Percentiles rank a stretch among this genome's conserved stretches.
Evolutionary conservation across 2,329 filamentous ascomycete genomes (phyloP).

Genomic region (Bipolaris sorokiniana): DNA sequence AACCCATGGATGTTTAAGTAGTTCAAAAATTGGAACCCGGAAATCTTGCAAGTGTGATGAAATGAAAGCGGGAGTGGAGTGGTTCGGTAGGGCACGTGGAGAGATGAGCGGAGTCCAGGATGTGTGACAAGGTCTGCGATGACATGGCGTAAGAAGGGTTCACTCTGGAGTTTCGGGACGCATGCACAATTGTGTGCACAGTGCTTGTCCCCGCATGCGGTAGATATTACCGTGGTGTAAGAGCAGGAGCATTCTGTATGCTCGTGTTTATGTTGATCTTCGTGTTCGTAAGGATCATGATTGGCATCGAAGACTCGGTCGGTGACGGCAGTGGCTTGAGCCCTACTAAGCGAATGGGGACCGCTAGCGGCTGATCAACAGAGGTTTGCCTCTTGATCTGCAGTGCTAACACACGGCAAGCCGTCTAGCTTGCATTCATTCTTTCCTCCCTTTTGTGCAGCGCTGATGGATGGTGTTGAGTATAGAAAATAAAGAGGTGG

Average conservation of each 20-base stretch:
- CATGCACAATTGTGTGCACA: background rate
- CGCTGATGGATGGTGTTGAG: background rate
- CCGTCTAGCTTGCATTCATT: background rate
- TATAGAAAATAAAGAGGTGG: background rate
- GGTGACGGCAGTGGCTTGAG: conserved; percentile 4
- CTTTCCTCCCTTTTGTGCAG: background rate
- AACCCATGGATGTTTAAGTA: conserved; percentile 13
- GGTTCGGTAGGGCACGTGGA: conserved; percentile 15
- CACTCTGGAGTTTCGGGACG: background rate
- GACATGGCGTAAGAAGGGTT: conserved; percentile 3
- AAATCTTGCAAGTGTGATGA: conserved; percentile 31
- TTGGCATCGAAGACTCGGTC: background rate
- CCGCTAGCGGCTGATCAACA: conserved; percentile 10
- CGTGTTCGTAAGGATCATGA: background rate
- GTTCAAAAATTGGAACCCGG: conserved; percentile 32
- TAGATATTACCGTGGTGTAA: too few species aligned
- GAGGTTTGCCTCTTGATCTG: conserved; percentile 9
- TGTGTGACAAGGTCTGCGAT: background rate
- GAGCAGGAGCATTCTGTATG: background rate
- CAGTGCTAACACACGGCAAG: conserved; percentile 8
- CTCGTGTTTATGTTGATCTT: background rate
- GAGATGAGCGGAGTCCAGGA: background rate
- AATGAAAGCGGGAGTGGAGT: conserved; percentile 14
- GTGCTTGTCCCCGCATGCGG: background rate
- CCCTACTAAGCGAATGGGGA: conserved; percentile 5